Conservation (phyloP, 2,329 filamentous ascomycete genomes). For the Trichophyton benhamiae region DNA sequence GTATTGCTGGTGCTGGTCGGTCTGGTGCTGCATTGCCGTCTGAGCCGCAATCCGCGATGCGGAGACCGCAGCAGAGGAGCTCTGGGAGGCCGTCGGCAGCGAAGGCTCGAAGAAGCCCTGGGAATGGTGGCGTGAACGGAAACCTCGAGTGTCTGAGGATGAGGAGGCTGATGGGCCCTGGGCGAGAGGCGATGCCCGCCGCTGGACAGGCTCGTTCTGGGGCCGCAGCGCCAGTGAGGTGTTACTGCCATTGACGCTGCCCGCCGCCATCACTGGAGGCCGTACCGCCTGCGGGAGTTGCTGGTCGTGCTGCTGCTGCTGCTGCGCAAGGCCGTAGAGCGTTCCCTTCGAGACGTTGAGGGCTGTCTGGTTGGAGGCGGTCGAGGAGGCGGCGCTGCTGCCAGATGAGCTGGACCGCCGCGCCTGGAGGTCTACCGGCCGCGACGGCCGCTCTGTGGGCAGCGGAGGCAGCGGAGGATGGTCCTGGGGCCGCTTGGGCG, state of each 20-base stretch:
- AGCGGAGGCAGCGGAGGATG: conserved; percentile 14
- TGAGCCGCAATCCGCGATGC: conserved; percentile 55
- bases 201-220: conserved; percentile 24
- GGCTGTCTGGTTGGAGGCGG: conserved; percentile 33
- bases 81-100: conserved; percentile 41
- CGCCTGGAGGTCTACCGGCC: conserved; percentile 18
- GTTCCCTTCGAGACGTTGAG: conserved; percentile 31
- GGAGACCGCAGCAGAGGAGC: conserved; percentile 33
- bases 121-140: conserved; percentile 42
- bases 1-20: conserved; percentile 8
- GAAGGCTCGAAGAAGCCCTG: conserved; percentile 58
- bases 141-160: conserved; percentile 26
- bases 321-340: conserved; percentile 23
- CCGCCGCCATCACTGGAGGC: conserved; percentile 18
- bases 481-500: conserved; percentile 13
- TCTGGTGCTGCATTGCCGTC: conserved; percentile 48
- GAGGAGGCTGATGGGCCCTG: conserved; percentile 10
- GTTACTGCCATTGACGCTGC: conserved; percentile 23
- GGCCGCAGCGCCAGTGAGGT: conserved; percentile 28
- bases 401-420: conserved; percentile 32
- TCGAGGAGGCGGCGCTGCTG: conserved; percentile 36
- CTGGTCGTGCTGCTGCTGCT: conserved; percentile 16
- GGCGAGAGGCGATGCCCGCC: conserved; percentile 29
- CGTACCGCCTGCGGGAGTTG: conserved; percentile 12
- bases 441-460: conserved; percentile 9